Evolutionary conservation across 441 rosid genomes (phyloP).

Genomic region (Kokia cookei): DNA sequence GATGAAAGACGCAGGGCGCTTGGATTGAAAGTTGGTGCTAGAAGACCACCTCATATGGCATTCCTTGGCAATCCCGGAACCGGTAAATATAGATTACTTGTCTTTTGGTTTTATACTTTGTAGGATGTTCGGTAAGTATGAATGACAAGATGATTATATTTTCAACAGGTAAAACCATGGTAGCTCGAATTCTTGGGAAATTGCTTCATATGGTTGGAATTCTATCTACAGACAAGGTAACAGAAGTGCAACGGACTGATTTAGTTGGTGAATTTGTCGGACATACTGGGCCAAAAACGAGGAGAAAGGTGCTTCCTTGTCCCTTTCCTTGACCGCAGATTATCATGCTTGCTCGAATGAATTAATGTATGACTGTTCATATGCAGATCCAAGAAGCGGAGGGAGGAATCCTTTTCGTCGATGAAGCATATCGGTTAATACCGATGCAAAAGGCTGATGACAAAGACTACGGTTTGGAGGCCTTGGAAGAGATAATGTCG

Average conservation of each 20-base stretch:
- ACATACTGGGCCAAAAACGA: constrained; percentile 93
- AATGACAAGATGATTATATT: constrained; percentile 1
- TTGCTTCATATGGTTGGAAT: constrained; percentile 83
- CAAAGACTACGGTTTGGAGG: constrained; percentile 94
- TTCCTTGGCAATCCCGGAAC: constrained; percentile 97
- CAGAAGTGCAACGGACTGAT: constrained; percentile 95
- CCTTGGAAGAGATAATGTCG: constrained; percentile 92
- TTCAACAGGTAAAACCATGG: constrained; percentile 86
- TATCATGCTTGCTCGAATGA: neutral
- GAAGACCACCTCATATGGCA: constrained; percentile 97
- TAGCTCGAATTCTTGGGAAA: constrained; percentile 86
- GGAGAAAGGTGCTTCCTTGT: constrained; percentile 57
- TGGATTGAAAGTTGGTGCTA: constrained; percentile 70
- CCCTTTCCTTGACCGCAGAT: constrained; percentile 1
- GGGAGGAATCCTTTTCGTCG: constrained; percentile 92
- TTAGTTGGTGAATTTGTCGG: constrained; percentile 97
- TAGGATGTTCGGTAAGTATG: neutral
- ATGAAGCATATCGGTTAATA: constrained; percentile 65
- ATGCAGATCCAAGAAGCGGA: constrained; percentile 85
- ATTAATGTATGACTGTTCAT: constrained; percentile 2
- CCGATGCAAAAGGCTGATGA: constrained; percentile 94
- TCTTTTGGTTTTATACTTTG: neutral
- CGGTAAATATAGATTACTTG: constrained; percentile 30
- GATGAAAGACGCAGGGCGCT: constrained; percentile 92
- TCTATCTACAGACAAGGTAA: constrained; percentile 84